Conservation (phyloP, 2,329 filamentous ascomycete species). For the Rhynchosporium secalis region DNA sequence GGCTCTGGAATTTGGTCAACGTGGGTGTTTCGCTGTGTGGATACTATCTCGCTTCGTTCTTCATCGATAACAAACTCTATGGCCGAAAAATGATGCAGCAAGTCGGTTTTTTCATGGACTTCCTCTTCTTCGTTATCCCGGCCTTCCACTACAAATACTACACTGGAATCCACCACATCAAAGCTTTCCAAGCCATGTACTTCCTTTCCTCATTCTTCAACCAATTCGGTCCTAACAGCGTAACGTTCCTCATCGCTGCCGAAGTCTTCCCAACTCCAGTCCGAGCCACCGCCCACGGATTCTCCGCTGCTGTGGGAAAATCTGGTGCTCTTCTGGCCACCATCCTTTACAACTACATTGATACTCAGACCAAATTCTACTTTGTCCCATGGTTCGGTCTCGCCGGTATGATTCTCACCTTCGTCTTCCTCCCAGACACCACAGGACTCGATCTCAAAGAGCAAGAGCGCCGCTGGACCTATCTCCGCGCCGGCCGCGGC, state of each 20-base stretch:
- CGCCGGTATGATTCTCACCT: constrained; percentile 78
- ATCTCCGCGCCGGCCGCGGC: constrained; percentile 75
- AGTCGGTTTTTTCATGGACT: constrained; percentile 87
- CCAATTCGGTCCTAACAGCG: constrained; percentile 90
- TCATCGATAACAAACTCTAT: constrained; percentile 64
- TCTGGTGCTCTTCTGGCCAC: constrained; percentile 82
- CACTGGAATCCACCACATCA: constrained; percentile 67
- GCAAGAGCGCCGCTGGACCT: constrained; percentile 91
- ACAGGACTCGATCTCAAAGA: constrained; percentile 96
- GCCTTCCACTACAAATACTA: constrained; percentile 89
- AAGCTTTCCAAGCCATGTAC: constrained; percentile 97
- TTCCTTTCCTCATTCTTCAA: constrained; percentile 98
- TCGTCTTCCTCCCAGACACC: constrained; percentile 89
- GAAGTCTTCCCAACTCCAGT: constrained; percentile 96
- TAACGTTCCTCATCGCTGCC: constrained; percentile 93
- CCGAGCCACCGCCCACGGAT: constrained; percentile 89
- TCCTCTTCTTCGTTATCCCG: constrained; percentile 89
- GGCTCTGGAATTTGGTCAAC: constrained; percentile 93
- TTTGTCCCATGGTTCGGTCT: constrained; percentile 96
- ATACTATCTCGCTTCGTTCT: constrained; percentile 76
- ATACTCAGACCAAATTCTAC: constrained; percentile 80
- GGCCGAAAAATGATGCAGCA: constrained; percentile 97
- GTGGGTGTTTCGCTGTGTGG: constrained; percentile 80
- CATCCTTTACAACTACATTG: constrained; percentile 94
- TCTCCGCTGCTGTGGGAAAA: constrained; percentile 91